A percentile compares a stretch with the other conserved stretches of the same genome.
Conservation (phyloP, 1,284 basidiomycete genomes). For the Leccinum pachyderme region DNA sequence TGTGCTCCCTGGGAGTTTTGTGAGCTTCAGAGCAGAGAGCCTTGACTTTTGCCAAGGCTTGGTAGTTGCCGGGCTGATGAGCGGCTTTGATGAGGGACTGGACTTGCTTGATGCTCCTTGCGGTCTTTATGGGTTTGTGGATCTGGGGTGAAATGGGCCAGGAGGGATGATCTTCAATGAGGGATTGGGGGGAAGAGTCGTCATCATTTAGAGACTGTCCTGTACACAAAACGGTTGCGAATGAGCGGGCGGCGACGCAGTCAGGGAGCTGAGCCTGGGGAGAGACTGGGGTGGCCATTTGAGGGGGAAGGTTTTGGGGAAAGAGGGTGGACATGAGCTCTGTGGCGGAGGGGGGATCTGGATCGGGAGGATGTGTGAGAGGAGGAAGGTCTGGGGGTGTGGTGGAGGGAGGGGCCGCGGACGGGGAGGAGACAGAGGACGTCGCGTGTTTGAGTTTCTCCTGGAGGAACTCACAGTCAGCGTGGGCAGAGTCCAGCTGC, state of each 20-base stretch:
- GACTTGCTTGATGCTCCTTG: slow-evolving; percentile 39
- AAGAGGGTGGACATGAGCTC: slow-evolving; percentile 23
- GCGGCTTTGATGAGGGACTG: slow-evolving; percentile 41
- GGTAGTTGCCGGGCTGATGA: slow-evolving; percentile 41
- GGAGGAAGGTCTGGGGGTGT: slow-evolving; percentile 5
- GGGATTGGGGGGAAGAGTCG: slow-evolving; percentile 20
- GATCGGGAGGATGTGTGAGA: slow-evolving; percentile 1
- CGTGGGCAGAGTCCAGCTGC: slow-evolving; percentile 36
- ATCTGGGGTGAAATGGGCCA: slow-evolving; percentile 23
- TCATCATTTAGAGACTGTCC: slow-evolving; percentile 31
- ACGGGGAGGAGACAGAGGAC: not conserved
- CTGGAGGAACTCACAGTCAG: slow-evolving; percentile 35
- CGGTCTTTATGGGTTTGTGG: slow-evolving; percentile 23
- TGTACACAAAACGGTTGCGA: slow-evolving; percentile 33
- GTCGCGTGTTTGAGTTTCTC: slow-evolving; percentile 24
- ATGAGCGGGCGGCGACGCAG: slow-evolving; percentile 37
- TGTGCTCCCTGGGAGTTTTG: slow-evolving; percentile 34
- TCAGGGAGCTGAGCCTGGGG: slow-evolving; percentile 36
- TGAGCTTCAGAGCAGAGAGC: slow-evolving; percentile 39
- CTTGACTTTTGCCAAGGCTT: slow-evolving; percentile 37
- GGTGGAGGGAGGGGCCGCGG: not conserved
- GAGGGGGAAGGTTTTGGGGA: slow-evolving; percentile 23
- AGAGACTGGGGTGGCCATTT: slow-evolving; percentile 33
- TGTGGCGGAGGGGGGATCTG: slow-evolving; percentile 14
- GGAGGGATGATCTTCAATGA: slow-evolving; percentile 25